phyloP scores from a whole-genome alignment of 2,329 filamentous ascomycete genomes.

The Triangularia verruculosa region DNA sequence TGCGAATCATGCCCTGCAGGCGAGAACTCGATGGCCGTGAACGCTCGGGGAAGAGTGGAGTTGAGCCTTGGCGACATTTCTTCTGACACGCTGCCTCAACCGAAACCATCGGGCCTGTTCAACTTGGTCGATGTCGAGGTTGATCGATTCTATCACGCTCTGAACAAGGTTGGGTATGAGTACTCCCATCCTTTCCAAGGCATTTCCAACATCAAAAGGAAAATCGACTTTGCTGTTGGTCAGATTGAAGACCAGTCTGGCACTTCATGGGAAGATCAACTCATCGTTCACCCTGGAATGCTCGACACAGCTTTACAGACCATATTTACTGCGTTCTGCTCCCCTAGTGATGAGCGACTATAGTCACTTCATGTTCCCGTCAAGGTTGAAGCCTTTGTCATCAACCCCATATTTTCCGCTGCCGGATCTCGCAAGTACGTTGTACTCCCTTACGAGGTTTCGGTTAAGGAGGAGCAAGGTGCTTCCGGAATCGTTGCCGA shows the following conservation, averaged over 20 bases:
- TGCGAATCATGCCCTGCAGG: no score
- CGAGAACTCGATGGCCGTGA: neutral
- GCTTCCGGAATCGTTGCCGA: neutral
- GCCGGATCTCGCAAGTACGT: neutral
- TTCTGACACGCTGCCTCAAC: neutral
- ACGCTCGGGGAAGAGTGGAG: neutral
- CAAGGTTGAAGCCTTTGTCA: neutral
- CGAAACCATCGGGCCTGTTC: neutral
- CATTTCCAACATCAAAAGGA: slow-evolving; percentile 8
- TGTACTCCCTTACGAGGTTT: neutral
- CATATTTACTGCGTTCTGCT: slow-evolving; percentile 15
- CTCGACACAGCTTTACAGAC: slow-evolving; percentile 28
- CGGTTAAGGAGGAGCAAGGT: neutral
- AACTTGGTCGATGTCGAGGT: neutral
- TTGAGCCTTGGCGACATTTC: neutral
- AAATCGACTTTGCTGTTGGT: slow-evolving; percentile 10
- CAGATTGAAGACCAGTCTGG: neutral
- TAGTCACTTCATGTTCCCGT: neutral
- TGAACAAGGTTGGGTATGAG: neutral
- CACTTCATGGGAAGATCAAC: neutral
- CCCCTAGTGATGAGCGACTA: slow-evolving; percentile 2
- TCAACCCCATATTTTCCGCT: neutral
- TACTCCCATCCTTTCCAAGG: neutral
- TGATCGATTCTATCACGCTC: neutral
- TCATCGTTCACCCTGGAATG: slow-evolving; percentile 25